These are phyloP conservation scores for Suillus cothurnatus DNA, from an alignment of 768 basidiomycete species.

Conservation along the genomic window DNA sequence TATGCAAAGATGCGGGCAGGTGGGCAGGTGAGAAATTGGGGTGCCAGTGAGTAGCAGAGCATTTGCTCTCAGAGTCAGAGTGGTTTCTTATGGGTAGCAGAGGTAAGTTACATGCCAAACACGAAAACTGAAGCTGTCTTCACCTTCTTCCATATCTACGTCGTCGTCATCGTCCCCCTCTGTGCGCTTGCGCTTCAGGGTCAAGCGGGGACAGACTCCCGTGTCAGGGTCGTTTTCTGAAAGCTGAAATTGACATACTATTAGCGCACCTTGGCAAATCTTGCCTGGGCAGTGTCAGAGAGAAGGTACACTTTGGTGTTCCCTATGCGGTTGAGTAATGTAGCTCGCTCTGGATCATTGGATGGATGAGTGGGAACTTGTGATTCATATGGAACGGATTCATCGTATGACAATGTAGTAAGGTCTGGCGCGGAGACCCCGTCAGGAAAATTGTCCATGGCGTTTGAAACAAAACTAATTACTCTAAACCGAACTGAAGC, in stretches of 20 bases:
- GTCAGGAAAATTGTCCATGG: slow-evolving; percentile 54
- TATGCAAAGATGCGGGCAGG: slow-evolving; percentile 80
- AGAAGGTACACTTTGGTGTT: slow-evolving; percentile 76
- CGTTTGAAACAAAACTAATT: background rate
- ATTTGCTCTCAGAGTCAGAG: slow-evolving; percentile 49
- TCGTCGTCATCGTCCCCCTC: slow-evolving; percentile 41
- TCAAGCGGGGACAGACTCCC: slow-evolving; percentile 28
- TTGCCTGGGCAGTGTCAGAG: slow-evolving; percentile 62
- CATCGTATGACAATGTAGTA: slow-evolving; percentile 53
- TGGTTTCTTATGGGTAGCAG: slow-evolving; percentile 37
- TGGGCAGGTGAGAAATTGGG: slow-evolving; percentile 76
- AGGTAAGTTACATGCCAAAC: slow-evolving; percentile 15
- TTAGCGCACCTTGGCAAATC: slow-evolving; percentile 74
- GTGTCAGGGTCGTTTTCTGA: slow-evolving; percentile 48
- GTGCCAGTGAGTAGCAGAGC: slow-evolving; percentile 73
- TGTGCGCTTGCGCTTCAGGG: slow-evolving; percentile 51
- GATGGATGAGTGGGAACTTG: slow-evolving; percentile 46
- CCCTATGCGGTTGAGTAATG: slow-evolving; percentile 70
- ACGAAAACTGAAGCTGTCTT: background rate
- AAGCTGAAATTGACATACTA: slow-evolving; percentile 38
- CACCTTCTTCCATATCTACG: slow-evolving; percentile 36
- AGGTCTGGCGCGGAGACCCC: slow-evolving; percentile 34
- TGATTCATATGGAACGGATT: slow-evolving; percentile 57
- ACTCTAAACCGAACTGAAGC: background rate
- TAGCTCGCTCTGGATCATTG: slow-evolving; percentile 19